Percentiles rank a stretch among this genome's conserved stretches.
phyloP scores from a whole-genome alignment of 2,329 filamentous ascomycete genomes.

The Graphilbum ipis-grandicollis region DNA sequence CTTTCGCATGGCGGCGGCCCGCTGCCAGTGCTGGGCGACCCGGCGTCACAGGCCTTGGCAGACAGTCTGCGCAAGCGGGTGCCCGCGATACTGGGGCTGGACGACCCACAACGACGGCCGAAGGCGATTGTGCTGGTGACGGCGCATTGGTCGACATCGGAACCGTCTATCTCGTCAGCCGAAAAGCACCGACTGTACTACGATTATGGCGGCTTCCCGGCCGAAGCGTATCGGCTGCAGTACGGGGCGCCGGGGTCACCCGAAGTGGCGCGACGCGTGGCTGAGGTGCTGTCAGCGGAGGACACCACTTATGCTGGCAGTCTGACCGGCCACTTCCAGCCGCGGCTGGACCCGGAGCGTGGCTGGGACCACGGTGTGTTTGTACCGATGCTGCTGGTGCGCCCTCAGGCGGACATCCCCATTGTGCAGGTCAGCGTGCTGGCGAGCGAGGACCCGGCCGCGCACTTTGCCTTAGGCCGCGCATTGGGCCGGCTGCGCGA shows the following conservation, averaged over 20 bases:
- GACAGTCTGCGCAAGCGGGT: constrained; percentile 33
- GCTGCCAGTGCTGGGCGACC: constrained; percentile 39
- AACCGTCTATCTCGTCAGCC: constrained; percentile 32
- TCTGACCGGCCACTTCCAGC: constrained; percentile 21
- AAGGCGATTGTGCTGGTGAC: constrained; percentile 37
- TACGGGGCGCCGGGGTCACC: constrained; percentile 40
- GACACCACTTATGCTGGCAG: too few relatives aligned
- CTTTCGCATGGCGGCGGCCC: constrained; percentile 37
- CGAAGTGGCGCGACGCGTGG: constrained; percentile 30
- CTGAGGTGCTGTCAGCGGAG: constrained; percentile 23
- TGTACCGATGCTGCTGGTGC: constrained; percentile 35
- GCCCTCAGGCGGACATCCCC: constrained; percentile 32
- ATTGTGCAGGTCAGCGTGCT: constrained; percentile 41
- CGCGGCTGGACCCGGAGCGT: constrained; percentile 21
- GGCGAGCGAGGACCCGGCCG: constrained; percentile 27
- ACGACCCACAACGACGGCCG: constrained; percentile 23
- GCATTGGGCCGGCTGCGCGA: constrained; percentile 31
- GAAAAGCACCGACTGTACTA: constrained; percentile 31
- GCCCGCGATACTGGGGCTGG: constrained; percentile 36
- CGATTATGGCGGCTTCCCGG: constrained; percentile 41
- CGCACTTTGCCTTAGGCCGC: constrained; percentile 33
- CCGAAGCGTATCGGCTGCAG: constrained; percentile 33
- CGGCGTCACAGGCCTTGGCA: constrained; percentile 29
- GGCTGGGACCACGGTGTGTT: constrained; percentile 47
- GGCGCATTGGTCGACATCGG: constrained; percentile 35